Base-by-base conservation (phyloP, 176 grass and related monocot genomes). In the Oryza coarctata region DNA sequence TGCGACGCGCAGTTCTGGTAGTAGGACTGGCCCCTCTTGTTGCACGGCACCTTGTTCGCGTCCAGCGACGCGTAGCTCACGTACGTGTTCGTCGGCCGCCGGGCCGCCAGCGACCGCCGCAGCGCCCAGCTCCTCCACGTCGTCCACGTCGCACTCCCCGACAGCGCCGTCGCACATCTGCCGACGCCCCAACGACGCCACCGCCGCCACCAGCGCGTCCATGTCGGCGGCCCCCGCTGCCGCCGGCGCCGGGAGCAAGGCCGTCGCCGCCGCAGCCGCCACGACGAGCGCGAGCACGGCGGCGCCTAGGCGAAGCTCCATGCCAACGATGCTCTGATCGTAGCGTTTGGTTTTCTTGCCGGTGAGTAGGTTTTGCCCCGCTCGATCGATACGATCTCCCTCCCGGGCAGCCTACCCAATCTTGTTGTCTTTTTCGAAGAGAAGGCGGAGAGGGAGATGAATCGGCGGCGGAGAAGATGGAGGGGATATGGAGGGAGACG, bases 31-130 rank as follows among this genome's bases (percentile, higher is more conserved):
- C 92, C 95, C 27, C 88, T 83, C 68, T 71, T 80, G 88, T 81
- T 89, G 70, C 95, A 98, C 6, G 92, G 95, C 9, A 98, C 78
- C 71, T 77, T 78, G 75, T 98, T 67, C 8, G 74, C 83, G 9
- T 65, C 70, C 65, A 97, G 85, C 57, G 87, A 85, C 2, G 74
- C 87, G 83, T 94, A 94, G 85, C 94, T 92, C 68, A 97, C 84
- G 87, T 78, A 94, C 79, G 76, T 68, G 72, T 63, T 75, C 7
- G 62, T 65, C 5, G 79, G 89, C 74, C 82, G 29, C 43, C 85
- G 76, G 3, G 50, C 50, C 25, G 34, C 58, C 77, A 81, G 71
- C 49, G 81, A 36, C 52, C 85, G 73, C 22, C 73, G 81, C 26
- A 87, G 28, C 0, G 43, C 18, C 27, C 70, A 82, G 32, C 49